phyloP scores from a whole-genome alignment of 1,284 basidiomycete species.

The Lentinula novae-zelandiae region DNA sequence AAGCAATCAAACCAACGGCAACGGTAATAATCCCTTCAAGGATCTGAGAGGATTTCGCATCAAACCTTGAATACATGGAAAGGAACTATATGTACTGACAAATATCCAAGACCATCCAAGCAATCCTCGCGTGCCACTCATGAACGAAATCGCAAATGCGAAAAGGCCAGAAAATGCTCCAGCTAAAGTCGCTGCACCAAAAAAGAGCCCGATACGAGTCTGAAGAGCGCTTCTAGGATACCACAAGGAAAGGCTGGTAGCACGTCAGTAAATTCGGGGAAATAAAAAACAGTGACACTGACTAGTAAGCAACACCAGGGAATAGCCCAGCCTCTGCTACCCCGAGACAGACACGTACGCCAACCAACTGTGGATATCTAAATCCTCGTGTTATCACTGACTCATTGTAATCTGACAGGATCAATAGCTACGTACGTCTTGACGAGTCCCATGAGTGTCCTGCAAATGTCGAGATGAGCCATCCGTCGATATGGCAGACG shows the following conservation, averaged over 20 bases:
- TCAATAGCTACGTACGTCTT: slow-evolving; percentile 43
- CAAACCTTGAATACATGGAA: too few relatives aligned
- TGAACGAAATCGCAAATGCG: slow-evolving; percentile 43
- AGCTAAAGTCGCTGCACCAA: slow-evolving; percentile 42
- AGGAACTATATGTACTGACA: slow-evolving; percentile 30
- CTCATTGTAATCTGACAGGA: neutral
- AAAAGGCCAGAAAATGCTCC: slow-evolving; percentile 45
- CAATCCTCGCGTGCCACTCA: slow-evolving; percentile 38
- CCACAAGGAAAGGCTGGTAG: slow-evolving; percentile 42
- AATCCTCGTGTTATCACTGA: neutral
- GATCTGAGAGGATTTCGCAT: slow-evolving; percentile 31
- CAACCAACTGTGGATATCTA: slow-evolving; percentile 58
- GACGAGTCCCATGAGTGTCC: slow-evolving; percentile 65
- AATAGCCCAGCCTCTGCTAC: slow-evolving; percentile 68
- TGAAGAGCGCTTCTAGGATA: slow-evolving; percentile 49
- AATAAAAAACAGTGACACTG: slow-evolving; percentile 12
- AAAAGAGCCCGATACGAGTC: slow-evolving; percentile 48
- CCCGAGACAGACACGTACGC: slow-evolving; percentile 56
- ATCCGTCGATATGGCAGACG: neutral
- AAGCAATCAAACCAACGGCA: slow-evolving; percentile 39
- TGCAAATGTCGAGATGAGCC: slow-evolving; percentile 20
- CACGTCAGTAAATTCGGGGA: neutral
- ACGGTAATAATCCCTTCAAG: slow-evolving; percentile 54
- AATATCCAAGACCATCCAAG: slow-evolving; percentile 51
- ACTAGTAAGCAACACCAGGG: slow-evolving; percentile 66